Conservation (phyloP, 2,329 filamentous ascomycete species). For the Microascus cirrosus region DNA sequence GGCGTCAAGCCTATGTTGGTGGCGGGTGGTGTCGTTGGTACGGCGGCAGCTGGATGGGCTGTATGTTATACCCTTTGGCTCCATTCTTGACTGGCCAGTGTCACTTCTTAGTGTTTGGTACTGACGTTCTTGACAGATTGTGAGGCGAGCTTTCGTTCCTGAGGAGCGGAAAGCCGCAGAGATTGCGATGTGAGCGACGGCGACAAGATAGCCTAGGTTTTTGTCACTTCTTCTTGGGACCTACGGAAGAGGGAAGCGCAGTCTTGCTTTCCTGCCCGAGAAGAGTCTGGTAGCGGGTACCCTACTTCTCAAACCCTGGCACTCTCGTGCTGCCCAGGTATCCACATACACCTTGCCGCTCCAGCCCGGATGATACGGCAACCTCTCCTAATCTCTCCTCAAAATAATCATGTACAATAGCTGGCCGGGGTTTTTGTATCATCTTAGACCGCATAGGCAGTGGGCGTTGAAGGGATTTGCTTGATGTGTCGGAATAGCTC, state of each 20-base stretch:
- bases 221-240: background rate
- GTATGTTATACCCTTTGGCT: conserved; percentile 45
- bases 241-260: background rate
- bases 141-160: conserved; percentile 8
- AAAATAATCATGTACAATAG: conserved; percentile 5
- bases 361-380: background rate
- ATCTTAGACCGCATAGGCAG: conserved; percentile 6
- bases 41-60: conserved; percentile 78
- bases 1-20: conserved; percentile 89
- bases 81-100: conserved; percentile 1
- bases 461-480: conserved; percentile 4
- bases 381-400: conserved; percentile 1
- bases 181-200: background rate
- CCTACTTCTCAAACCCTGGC: background rate
- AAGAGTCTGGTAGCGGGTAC: background rate
- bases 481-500: background rate
- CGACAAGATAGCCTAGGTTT: background rate
- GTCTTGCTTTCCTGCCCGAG: background rate
- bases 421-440: conserved; percentile 4
- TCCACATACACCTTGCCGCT: background rate
- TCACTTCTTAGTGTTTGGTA: background rate
- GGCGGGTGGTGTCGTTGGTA: conserved; percentile 79
- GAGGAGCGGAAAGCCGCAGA: conserved; percentile 5
- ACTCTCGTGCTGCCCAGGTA: background rate
- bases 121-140: conserved; percentile 6